Evolutionary conservation across 73 alveolate species (phyloP).

Genomic region (Paramecium sonneborni): DNA sequence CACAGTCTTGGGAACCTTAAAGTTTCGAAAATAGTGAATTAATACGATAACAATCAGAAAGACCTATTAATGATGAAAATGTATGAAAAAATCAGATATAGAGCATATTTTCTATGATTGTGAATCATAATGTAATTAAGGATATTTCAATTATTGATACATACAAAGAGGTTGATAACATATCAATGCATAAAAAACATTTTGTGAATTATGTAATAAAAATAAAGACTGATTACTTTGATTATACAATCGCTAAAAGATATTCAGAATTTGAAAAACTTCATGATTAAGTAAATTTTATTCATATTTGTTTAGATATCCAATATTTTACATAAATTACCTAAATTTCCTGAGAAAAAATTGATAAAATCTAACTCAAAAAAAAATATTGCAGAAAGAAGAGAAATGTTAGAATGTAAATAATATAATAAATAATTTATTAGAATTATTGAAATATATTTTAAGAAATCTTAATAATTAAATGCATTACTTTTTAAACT

Average conservation of each 20-base stretch:
- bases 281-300: constrained; percentile 7
- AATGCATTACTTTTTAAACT: background rate
- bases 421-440: background rate
- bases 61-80: background rate
- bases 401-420: constrained; percentile 15
- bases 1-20: constrained; percentile 17
- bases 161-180: constrained; percentile 3
- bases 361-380: background rate
- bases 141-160: background rate
- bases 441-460: background rate
- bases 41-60: background rate
- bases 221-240: constrained; percentile 38
- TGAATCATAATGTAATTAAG: constrained; percentile 23
- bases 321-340: background rate
- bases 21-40: background rate
- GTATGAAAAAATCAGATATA: background rate
- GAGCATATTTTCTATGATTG: constrained; percentile 5
- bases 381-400: constrained; percentile 41
- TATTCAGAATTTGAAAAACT: constrained; percentile 29
- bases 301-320: background rate
- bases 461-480: background rate
- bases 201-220: constrained; percentile 4
- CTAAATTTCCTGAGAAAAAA: constrained; percentile 46
- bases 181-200: constrained; percentile 42
- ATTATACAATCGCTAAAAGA: background rate